Conservation (phyloP, 345 rosid genomes). For the Eucalyptus curtisii region DNA sequence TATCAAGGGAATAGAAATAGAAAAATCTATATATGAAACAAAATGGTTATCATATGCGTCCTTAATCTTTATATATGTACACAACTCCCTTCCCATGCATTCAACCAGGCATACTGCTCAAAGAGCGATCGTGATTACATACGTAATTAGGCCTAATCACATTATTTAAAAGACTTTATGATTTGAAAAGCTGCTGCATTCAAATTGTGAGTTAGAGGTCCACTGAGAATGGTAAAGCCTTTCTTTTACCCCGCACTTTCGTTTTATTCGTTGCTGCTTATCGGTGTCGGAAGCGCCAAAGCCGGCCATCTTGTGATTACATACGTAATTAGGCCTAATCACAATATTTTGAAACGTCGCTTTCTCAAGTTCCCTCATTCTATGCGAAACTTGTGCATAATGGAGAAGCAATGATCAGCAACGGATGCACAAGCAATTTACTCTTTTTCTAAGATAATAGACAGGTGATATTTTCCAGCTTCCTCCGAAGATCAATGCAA, state of each 20-base stretch:
- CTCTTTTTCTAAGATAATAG: not conserved
- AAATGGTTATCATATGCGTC: fast-evolving
- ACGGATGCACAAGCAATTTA: not conserved
- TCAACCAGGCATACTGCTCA: not conserved
- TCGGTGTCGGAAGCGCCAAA: not conserved
- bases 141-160: no score
- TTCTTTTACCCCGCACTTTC: not conserved
- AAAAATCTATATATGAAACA: fast-evolving
- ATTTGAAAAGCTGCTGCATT: not conserved
- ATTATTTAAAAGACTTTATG: no score
- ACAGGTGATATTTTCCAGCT: not conserved
- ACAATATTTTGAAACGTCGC: not conserved
- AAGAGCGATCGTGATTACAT: not conserved
- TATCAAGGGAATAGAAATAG: fast-evolving
- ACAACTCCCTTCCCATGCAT: not conserved
- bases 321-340: not conserved
- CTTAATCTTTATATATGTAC: not conserved
- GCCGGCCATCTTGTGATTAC: not conserved
- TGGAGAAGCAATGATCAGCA: not conserved
- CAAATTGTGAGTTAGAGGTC: not conserved
- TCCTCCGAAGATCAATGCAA: not conserved
- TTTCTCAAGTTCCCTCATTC: not conserved
- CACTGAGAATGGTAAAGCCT: not conserved
- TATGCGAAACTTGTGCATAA: not conserved
- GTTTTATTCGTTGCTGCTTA: not conserved